phyloP scores from a whole-genome alignment of 257 asterid genomes.

The Leptodermis oblonga region DNA sequence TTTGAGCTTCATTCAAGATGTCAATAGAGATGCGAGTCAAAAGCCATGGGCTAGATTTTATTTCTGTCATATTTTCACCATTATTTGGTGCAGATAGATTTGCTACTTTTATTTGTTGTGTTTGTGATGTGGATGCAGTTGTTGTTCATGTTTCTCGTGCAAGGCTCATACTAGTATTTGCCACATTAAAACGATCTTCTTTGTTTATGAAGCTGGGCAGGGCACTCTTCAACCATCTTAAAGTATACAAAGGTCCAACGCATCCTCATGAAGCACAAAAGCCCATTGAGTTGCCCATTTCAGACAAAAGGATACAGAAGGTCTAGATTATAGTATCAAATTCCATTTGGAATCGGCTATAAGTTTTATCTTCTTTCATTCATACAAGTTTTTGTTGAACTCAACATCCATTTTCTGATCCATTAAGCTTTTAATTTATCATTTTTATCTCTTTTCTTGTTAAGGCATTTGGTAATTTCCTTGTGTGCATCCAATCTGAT shows the following conservation, averaged over 20 bases:
- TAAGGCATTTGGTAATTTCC: not conserved
- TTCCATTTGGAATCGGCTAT: constrained; percentile 4
- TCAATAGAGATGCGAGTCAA: not conserved
- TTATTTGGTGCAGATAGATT: not conserved
- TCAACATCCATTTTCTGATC: constrained; percentile 4
- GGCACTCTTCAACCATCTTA: constrained; percentile 73
- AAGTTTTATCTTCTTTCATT: constrained; percentile 16
- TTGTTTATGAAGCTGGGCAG: constrained; percentile 76
- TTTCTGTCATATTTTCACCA: not conserved
- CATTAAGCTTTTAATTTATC: not conserved
- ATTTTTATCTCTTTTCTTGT: not conserved
- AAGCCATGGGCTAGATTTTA: not conserved
- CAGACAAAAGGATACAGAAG: constrained; percentile 76
- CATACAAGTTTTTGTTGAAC: constrained; percentile 15
- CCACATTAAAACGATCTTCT: constrained; percentile 14
- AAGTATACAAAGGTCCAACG: constrained; percentile 82
- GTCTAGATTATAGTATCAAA: constrained; percentile 19
- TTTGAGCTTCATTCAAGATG: not conserved
- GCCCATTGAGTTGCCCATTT: constrained; percentile 71
- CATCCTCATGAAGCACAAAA: constrained; percentile 96
- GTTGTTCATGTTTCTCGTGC: not conserved
- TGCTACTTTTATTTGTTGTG: not conserved
- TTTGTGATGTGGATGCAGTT: not conserved
- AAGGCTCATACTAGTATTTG: not conserved
- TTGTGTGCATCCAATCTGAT: not conserved